phyloP scores from a whole-genome alignment of 148 eudicot genomes.

The Rhododendron kiyosumense region DNA sequence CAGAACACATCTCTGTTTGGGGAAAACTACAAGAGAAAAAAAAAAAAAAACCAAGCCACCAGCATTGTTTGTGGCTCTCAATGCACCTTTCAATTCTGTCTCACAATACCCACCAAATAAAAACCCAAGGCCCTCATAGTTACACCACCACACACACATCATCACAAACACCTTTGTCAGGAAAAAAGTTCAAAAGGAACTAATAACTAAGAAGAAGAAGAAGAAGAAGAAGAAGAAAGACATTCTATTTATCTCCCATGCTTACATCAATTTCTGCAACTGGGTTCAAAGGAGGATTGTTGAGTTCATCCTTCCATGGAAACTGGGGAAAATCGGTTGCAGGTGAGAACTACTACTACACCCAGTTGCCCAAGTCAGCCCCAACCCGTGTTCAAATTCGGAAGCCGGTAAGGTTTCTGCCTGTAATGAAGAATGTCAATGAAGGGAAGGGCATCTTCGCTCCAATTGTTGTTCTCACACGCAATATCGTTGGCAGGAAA shows the following conservation, averaged over 20 bases:
- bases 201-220: neutral
- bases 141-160: constrained; percentile 9
- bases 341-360: constrained; percentile 51
- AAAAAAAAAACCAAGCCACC: constrained; percentile 23
- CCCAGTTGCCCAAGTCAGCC: constrained; percentile 22
- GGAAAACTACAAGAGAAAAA: neutral
- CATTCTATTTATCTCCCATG: constrained; percentile 17
- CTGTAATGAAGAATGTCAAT: constrained; percentile 84
- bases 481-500: constrained; percentile 75
- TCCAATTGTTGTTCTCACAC: constrained; percentile 63
- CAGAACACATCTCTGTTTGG: neutral
- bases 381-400: constrained; percentile 29
- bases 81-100: neutral
- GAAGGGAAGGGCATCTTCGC: constrained; percentile 96
- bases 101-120: constrained; percentile 14
- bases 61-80: constrained; percentile 24
- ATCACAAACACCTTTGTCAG: neutral
- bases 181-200: neutral
- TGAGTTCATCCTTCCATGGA: constrained; percentile 42
- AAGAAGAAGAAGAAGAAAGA: no score
- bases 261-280: constrained; percentile 44
- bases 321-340: constrained; percentile 43
- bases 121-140: constrained; percentile 16
- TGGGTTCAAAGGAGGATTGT: constrained; percentile 29
- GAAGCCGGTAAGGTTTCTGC: constrained; percentile 40